Evolutionary conservation across 495 filamentous ascomycete genomes (phyloP).

Genomic region (Annulohypoxylon bovei): DNA sequence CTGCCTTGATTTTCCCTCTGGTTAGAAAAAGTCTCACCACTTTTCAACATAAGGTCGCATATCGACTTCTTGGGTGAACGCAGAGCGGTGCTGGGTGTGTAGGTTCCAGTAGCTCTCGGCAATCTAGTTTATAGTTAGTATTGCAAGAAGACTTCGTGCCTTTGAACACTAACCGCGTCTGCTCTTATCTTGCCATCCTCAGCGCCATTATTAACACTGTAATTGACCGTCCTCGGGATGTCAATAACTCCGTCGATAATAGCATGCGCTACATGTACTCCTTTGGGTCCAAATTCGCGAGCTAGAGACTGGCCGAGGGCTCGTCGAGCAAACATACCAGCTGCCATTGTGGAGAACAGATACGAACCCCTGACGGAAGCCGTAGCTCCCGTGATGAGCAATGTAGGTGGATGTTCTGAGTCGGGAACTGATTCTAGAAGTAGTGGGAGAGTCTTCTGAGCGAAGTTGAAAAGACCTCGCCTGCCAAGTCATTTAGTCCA

Average conservation of each 20-base stretch:
- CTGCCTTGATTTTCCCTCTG: background rate
- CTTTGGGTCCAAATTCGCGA: constrained; percentile 87
- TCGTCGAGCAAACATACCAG: constrained; percentile 82
- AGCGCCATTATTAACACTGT: constrained; percentile 62
- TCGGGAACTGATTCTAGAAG: constrained; percentile 66
- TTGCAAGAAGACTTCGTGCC: background rate
- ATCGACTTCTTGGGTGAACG: constrained; percentile 88
- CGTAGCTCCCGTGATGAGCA: constrained; percentile 91
- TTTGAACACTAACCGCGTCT: constrained; percentile 73
- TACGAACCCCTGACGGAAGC: constrained; percentile 80
- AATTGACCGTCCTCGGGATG: constrained; percentile 74
- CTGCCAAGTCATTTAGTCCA: constrained; percentile 48
- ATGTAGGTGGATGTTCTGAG: constrained; percentile 71
- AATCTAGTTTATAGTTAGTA: constrained; percentile 65
- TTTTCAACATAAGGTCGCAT: constrained; percentile 83
- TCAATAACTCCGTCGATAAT: constrained; percentile 93
- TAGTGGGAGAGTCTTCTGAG: constrained; percentile 75
- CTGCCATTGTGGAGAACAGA: constrained; percentile 75
- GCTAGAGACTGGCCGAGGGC: constrained; percentile 82
- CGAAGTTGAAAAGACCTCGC: constrained; percentile 80
- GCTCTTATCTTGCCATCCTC: constrained; percentile 79
- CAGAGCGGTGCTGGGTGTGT: constrained; percentile 83
- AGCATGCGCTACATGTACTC: constrained; percentile 86
- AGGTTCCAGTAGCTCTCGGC: constrained; percentile 89
- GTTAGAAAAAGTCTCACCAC: constrained; percentile 50